These are phyloP conservation scores for Fusarium armeniacum DNA, from an alignment of 2,329 filamentous ascomycete species.

Conservation along the genomic window DNA sequence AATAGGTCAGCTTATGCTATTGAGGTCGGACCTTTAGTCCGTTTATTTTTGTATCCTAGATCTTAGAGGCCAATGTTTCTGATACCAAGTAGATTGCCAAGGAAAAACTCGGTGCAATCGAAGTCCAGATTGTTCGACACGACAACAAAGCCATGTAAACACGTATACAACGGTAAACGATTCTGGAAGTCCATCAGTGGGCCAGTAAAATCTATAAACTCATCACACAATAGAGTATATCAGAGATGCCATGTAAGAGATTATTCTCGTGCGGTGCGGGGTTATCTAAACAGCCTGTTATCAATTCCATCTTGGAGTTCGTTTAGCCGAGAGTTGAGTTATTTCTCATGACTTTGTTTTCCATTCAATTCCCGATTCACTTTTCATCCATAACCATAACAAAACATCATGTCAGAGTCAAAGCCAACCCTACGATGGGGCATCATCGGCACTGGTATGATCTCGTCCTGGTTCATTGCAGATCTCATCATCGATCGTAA, in stretches of 20 bases:
- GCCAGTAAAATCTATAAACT: too few relatives aligned
- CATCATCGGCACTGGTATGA: constrained; percentile 59
- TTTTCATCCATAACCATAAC: background rate
- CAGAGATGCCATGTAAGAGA: background rate
- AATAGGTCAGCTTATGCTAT: too few relatives aligned
- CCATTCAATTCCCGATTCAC: background rate
- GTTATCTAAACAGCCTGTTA: background rate
- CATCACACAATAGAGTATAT: background rate
- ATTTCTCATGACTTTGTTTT: background rate
- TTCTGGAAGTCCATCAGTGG: too few relatives aligned
- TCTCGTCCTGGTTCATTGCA: constrained; percentile 61
- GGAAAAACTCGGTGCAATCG: too few relatives aligned
- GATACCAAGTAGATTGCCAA: too few relatives aligned
- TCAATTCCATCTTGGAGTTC: background rate
- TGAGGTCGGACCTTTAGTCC: too few relatives aligned
- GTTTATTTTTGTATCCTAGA: too few relatives aligned
- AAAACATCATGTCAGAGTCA: constrained; percentile 18
- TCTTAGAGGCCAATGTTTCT: too few relatives aligned
- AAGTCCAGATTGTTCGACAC: too few relatives aligned
- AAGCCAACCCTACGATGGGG: constrained; percentile 55
- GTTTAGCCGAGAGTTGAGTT: constrained; percentile 8
- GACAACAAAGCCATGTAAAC: too few relatives aligned
- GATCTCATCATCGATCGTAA: constrained; percentile 57
- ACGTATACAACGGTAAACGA: too few relatives aligned
- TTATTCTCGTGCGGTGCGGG: background rate